Evolutionary conservation across 176 grass and related monocot genomes (phyloP).

Genomic region (Pontederia crassipes): DNA sequence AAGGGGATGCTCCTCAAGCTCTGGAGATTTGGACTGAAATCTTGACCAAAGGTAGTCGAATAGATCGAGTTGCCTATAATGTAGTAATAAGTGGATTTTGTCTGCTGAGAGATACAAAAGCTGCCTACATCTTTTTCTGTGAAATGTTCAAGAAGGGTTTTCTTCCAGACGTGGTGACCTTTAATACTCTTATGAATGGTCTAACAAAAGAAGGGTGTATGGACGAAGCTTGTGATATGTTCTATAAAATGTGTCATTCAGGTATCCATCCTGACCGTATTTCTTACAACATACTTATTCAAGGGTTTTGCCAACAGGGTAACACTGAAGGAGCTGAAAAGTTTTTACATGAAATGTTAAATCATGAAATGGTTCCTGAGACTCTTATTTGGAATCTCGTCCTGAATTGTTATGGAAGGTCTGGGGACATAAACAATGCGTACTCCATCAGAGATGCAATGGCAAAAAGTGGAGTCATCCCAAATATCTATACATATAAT

Average conservation of each 20-base stretch:
- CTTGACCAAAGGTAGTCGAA: constrained; percentile 14
- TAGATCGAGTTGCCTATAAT: constrained; percentile 40
- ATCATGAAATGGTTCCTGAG: constrained; percentile 14
- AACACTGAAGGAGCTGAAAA: constrained; percentile 17
- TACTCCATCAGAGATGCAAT: constrained; percentile 33
- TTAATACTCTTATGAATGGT: constrained; percentile 37
- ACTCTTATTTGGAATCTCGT: constrained; percentile 41
- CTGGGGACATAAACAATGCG: constrained; percentile 23
- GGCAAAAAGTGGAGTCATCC: constrained; percentile 19
- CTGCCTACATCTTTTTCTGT: constrained; percentile 21
- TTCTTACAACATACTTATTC: constrained; percentile 29
- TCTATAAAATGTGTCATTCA: constrained; percentile 26
- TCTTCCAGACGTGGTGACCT: constrained; percentile 30
- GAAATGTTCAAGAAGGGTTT: constrained; percentile 49
- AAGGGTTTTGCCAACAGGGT: constrained; percentile 34
- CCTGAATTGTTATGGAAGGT: constrained; percentile 30
- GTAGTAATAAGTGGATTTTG: constrained; percentile 40
- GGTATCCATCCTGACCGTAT: constrained; percentile 30
- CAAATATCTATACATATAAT: constrained; percentile 42
- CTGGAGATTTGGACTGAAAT: constrained; percentile 31
- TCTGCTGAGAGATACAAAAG: constrained; percentile 21
- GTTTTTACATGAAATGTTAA: constrained; percentile 31
- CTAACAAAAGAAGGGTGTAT: constrained; percentile 35
- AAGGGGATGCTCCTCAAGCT: constrained; percentile 26
- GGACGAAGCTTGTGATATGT: constrained; percentile 32